Percentiles rank a stretch among this genome's conserved stretches.
Evolutionary conservation across 805 yeast genomes (phyloP).

Genomic region (Ogataea corticis): DNA sequence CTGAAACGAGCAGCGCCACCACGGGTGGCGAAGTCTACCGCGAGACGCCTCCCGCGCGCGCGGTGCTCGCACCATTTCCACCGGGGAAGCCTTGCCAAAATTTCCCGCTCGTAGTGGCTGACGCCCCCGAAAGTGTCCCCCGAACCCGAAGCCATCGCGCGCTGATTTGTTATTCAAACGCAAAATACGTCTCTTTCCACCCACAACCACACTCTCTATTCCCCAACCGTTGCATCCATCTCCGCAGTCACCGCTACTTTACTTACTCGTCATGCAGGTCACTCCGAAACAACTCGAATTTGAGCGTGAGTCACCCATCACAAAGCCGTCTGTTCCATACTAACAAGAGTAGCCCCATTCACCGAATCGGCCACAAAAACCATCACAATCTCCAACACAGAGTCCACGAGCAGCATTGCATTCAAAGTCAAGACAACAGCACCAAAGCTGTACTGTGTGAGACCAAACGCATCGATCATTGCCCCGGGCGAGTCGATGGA

Average conservation of each 20-base stretch:
- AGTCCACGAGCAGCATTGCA: slow-evolving; percentile 53
- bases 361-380: slow-evolving; percentile 68
- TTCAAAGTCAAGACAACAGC: slow-evolving; percentile 98
- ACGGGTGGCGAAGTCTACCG: too few relatives aligned
- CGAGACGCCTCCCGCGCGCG: too few relatives aligned
- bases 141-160: too few relatives aligned
- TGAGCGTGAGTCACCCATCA: slow-evolving; percentile 56
- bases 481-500: slow-evolving; percentile 71
- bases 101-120: too few relatives aligned
- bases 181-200: too few relatives aligned
- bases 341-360: slow-evolving; percentile 61
- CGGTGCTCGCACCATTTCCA: too few relatives aligned
- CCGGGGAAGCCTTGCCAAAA: too few relatives aligned
- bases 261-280: slow-evolving; percentile 54
- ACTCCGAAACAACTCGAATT: slow-evolving; percentile 73
- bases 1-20: too few relatives aligned
- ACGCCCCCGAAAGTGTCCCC: too few relatives aligned
- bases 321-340: background rate
- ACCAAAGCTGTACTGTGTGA: slow-evolving; percentile 90
- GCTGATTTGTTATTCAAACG: too few relatives aligned
- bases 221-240: too few relatives aligned
- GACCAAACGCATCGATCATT: slow-evolving; percentile 88
- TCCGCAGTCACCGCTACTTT: background rate
- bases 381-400: slow-evolving; percentile 54
- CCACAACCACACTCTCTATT: too few relatives aligned